A percentile compares a stretch with the other conserved stretches of the same genome.
These are phyloP conservation scores for Colletotrichum australisinense DNA, from an alignment of 2,329 filamentous ascomycete species.

Conservation along the genomic window DNA sequence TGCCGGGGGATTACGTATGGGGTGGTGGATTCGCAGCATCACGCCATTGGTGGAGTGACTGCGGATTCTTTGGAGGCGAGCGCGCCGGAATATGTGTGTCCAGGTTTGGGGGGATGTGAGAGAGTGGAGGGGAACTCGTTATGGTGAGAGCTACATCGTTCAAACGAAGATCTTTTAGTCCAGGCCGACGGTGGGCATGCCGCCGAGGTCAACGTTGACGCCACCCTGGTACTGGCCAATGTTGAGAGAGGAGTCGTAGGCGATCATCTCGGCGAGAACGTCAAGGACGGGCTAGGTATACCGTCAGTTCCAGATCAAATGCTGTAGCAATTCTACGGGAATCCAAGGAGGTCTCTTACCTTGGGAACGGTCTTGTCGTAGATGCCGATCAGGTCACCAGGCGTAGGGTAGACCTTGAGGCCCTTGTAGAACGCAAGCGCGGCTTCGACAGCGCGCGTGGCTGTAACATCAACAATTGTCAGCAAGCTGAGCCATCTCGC, in stretches of 20 bases:
- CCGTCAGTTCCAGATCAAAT: conserved; percentile 35
- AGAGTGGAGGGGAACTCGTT: conserved; percentile 24
- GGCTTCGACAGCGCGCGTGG: conserved; percentile 73
- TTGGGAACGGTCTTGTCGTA: conserved; percentile 99
- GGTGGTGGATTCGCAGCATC: conserved; percentile 10
- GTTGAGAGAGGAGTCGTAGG: conserved; percentile 81
- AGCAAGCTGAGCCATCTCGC: background rate
- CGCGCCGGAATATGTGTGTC: background rate
- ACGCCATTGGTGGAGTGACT: conserved; percentile 16
- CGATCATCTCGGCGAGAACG: conserved; percentile 97
- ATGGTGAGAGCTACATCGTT: conserved; percentile 3
- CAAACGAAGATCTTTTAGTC: conserved; percentile 54
- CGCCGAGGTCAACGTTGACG: conserved; percentile 53
- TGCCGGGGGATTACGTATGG: conserved; percentile 27
- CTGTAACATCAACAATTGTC: conserved; percentile 13
- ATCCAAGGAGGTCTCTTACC: conserved; percentile 59
- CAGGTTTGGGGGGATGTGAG: background rate
- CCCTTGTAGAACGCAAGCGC: conserved; percentile 98
- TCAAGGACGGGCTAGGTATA: conserved; percentile 86
- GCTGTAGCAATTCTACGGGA: background rate
- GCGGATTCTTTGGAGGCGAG: conserved; percentile 15
- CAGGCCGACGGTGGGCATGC: conserved; percentile 64
- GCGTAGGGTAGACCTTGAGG: conserved; percentile 97
- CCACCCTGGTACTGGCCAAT: conserved; percentile 57
- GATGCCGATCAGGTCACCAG: conserved; percentile 91